Conservation (phyloP, 2,329 filamentous ascomycete genomes). For the Stagonosporopsis cucurbitacearum region DNA sequence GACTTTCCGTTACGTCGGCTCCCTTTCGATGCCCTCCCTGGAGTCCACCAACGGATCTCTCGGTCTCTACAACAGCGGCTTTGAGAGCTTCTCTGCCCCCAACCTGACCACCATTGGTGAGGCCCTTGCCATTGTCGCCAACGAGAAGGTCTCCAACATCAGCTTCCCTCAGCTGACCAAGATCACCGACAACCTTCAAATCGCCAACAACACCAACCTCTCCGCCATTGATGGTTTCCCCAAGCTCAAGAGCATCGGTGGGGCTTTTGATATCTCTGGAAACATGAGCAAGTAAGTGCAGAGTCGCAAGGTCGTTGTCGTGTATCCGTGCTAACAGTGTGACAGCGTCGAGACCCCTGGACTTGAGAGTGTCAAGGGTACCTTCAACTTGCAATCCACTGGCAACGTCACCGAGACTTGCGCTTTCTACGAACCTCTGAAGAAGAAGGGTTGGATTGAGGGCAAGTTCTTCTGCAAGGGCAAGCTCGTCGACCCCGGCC, state of each 20-base stretch:
- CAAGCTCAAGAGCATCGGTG: slow-evolving; percentile 70
- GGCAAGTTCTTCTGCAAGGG: slow-evolving; percentile 52
- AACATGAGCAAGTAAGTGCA: slow-evolving; percentile 78
- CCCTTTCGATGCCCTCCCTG: slow-evolving; percentile 75
- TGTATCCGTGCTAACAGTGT: slow-evolving; percentile 37
- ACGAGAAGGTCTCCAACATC: slow-evolving; percentile 71
- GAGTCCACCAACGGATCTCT: slow-evolving; percentile 76
- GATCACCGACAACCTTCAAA: slow-evolving; percentile 79
- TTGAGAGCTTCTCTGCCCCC: slow-evolving; percentile 66
- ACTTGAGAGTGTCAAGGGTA: slow-evolving; percentile 55
- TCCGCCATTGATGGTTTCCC: slow-evolving; percentile 70
- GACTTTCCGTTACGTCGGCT: slow-evolving; percentile 80
- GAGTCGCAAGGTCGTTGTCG: background rate
- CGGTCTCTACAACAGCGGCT: slow-evolving; percentile 82
- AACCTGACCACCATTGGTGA: slow-evolving; percentile 73
- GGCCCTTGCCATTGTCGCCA: slow-evolving; percentile 64
- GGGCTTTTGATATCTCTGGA: slow-evolving; percentile 84
- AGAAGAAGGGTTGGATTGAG: slow-evolving; percentile 52
- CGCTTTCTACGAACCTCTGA: slow-evolving; percentile 50
- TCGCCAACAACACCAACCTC: slow-evolving; percentile 89
- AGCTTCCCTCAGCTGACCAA: slow-evolving; percentile 71
- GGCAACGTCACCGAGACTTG: slow-evolving; percentile 51
- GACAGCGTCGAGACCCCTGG: slow-evolving; percentile 72
- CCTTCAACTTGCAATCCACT: slow-evolving; percentile 59
- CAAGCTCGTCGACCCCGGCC: slow-evolving; percentile 46